phyloP scores from a whole-genome alignment of 805 yeast genomes.

The Yarrowia sp. region DNA sequence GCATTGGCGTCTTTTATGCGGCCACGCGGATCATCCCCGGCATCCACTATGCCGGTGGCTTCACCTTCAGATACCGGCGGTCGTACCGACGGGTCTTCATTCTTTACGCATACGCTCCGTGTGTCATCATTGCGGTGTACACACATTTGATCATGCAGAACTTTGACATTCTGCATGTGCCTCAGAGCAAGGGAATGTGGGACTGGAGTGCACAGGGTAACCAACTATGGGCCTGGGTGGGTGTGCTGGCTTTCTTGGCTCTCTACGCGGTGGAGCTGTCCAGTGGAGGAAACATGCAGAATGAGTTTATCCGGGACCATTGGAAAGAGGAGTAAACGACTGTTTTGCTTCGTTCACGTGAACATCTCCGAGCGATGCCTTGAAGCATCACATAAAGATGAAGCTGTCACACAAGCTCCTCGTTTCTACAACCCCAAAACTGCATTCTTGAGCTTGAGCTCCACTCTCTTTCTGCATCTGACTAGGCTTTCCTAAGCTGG shows the following conservation, averaged over 20 bases:
- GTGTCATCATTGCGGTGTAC: conserved; percentile 90
- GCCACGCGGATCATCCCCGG: conserved; percentile 93
- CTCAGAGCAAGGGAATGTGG: conserved; percentile 14
- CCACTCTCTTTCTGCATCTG: background rate
- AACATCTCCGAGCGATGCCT: too few species aligned
- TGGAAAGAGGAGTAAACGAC: conserved; percentile 1
- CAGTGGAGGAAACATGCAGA: conserved; percentile 30
- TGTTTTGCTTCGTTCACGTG: too few species aligned
- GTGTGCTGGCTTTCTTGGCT: conserved; percentile 74
- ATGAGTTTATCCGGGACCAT: conserved; percentile 17
- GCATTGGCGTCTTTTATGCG: conserved; percentile 79
- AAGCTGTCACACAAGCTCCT: too few species aligned
- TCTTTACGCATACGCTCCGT: conserved; percentile 86
- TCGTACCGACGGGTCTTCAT: conserved; percentile 36
- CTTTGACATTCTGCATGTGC: conserved; percentile 55
- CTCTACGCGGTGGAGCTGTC: conserved; percentile 76
- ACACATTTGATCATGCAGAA: conserved; percentile 91
- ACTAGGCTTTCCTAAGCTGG: background rate
- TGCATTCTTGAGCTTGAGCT: background rate
- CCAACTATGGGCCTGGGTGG: conserved; percentile 97
- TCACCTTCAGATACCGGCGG: conserved; percentile 21
- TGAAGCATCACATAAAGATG: too few species aligned
- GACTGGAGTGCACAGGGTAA: conserved; percentile 41
- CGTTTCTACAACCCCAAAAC: background rate
- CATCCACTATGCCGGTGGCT: conserved; percentile 38